Evolutionary conservation across 2,329 filamentous ascomycete genomes (phyloP).

Genomic region (Leptographium flavum): DNA sequence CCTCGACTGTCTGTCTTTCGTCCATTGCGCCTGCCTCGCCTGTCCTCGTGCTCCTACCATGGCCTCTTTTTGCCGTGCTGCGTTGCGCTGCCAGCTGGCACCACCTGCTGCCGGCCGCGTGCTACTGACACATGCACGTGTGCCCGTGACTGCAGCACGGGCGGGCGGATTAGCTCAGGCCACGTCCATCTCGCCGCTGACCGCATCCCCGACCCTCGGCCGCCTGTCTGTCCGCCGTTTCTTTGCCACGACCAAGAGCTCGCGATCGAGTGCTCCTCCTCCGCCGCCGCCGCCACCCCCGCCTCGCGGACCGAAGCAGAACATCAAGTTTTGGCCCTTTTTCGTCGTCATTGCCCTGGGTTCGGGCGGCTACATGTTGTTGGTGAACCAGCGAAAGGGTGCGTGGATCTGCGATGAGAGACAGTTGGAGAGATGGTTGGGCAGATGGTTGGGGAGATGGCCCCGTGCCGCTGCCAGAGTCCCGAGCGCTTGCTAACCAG

Average conservation of each 20-base stretch:
- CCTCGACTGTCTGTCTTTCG: no score
- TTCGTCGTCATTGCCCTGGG: conserved; percentile 33
- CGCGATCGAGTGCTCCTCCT: background rate
- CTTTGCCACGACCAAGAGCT: background rate
- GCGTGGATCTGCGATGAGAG: conserved; percentile 21
- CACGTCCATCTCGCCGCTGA: background rate
- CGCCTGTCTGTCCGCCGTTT: background rate
- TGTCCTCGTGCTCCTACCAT: background rate
- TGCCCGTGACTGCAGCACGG: background rate
- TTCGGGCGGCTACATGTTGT: conserved; percentile 32
- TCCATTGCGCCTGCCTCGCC: background rate
- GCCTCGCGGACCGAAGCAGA: conserved; percentile 1
- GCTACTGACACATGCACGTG: background rate
- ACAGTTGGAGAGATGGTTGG: no score
- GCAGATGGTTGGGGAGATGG: no score
- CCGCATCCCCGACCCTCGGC: background rate
- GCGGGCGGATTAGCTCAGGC: background rate
- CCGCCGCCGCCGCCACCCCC: conserved; percentile 10
- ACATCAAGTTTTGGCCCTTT: conserved; percentile 45
- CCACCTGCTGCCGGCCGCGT: background rate
- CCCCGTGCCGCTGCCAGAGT: background rate
- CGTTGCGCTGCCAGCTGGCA: background rate
- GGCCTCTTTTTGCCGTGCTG: background rate
- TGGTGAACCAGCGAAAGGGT: conserved; percentile 31
- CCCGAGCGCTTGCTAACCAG: background rate